Evolutionary conservation across 495 filamentous ascomycete genomes (phyloP).

Genomic region (Platismatia glauca): DNA sequence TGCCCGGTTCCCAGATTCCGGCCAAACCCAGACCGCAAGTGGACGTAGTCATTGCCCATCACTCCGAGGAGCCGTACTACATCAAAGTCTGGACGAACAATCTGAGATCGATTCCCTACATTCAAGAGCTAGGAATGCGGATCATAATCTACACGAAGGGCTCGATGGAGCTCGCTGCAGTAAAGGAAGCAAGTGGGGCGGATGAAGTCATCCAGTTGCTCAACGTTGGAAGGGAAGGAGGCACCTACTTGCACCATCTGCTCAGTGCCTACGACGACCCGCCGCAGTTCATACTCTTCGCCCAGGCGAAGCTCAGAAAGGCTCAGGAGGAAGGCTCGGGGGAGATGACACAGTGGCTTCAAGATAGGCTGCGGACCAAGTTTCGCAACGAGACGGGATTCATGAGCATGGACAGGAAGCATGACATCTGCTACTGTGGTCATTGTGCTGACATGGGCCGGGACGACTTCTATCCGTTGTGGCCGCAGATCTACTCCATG

Average conservation of each 20-base stretch:
- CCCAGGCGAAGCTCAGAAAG: slow-evolving; percentile 15
- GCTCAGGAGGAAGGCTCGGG: slow-evolving; percentile 5
- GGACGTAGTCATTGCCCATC: slow-evolving; percentile 9
- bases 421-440: slow-evolving; percentile 15
- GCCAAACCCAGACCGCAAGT: not conserved
- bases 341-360: slow-evolving; percentile 6
- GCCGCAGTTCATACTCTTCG: slow-evolving; percentile 13
- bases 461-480: slow-evolving; percentile 15
- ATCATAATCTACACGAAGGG: slow-evolving; percentile 14
- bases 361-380: not conserved
- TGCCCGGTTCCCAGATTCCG: not conserved
- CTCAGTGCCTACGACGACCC: slow-evolving; percentile 5
- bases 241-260: slow-evolving; percentile 15
- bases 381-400: slow-evolving; percentile 11
- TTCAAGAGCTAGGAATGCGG: slow-evolving; percentile 8
- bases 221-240: slow-evolving; percentile 15
- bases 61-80: slow-evolving; percentile 15
- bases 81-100: slow-evolving; percentile 8
- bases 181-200: slow-evolving; percentile 10
- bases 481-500: slow-evolving; percentile 13
- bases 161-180: not conserved
- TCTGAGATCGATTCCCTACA: slow-evolving; percentile 6
- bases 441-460: slow-evolving; percentile 12
- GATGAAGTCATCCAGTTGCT: slow-evolving; percentile 12
- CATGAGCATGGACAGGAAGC: slow-evolving; percentile 18